Conservation (phyloP, 129 eudicot genomes). For the Helianthus tuberosus region DNA sequence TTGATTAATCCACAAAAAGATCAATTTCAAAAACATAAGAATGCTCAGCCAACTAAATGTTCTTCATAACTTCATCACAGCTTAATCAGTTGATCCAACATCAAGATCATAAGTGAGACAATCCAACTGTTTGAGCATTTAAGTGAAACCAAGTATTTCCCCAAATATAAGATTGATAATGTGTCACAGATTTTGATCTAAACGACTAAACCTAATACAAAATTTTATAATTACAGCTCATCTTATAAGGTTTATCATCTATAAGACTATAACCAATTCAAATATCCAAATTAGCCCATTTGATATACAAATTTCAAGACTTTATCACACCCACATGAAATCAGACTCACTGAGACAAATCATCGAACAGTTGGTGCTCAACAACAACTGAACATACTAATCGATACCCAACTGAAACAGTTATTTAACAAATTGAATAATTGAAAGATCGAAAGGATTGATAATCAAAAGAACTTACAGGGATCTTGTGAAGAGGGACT, state of each 20-base stretch:
- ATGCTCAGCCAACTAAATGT: neutral
- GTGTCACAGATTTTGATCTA: neutral
- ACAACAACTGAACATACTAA: constrained; percentile 6
- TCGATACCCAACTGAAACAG: neutral
- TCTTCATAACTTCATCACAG: constrained; percentile 10
- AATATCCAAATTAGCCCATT: neutral
- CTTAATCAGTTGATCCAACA: constrained; percentile 4
- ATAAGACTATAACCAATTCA: neutral
- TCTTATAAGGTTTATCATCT: neutral
- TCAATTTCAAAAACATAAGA: neutral
- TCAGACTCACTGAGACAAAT: constrained; percentile 17
- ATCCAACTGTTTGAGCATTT: neutral
- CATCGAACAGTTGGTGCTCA: constrained; percentile 13
- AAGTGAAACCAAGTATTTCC: neutral
- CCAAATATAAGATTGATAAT: neutral
- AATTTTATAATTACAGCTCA: constrained; percentile 6
- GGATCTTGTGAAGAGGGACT: constrained; percentile 99
- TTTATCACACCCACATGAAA: neutral
- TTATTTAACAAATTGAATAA: neutral
- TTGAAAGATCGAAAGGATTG: neutral
- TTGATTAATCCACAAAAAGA: neutral
- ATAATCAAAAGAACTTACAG: constrained; percentile 47
- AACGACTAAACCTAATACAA: constrained; percentile 22
- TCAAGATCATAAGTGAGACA: constrained; percentile 11
- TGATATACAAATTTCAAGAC: neutral